Base-by-base conservation (phyloP, 768 basidiomycete genomes). In the Podaxis sp. region DNA sequence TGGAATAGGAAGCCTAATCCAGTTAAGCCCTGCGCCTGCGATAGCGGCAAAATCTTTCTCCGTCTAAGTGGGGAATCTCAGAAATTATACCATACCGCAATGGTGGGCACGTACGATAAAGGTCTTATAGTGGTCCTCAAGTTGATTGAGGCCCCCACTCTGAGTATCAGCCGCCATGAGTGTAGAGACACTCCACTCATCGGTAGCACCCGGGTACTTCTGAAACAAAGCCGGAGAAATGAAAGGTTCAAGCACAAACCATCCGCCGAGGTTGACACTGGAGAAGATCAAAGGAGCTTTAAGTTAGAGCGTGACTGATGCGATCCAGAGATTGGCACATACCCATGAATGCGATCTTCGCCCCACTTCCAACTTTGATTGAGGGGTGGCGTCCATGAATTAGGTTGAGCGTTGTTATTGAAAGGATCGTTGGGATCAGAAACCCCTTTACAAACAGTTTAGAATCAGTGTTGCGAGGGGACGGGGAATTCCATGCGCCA, bases 31-130 rank as follows among this genome's bases (percentile, higher is more conserved):
- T 19, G 93, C 94, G 13, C 85, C 90, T 51, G 95, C 93, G 64
- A 97, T 96, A 71, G 89, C 80, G 40, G 94, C 94, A 64, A 96
- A 87, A 76, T 96, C 95, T 76, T 91, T 78, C 73, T 96, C 95
- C 54, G 94, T 95, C 92, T 95, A 65, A 46, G 57, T 36, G 12
- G 33, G 15, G 38, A 55, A 26, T 49, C 38, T 57, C 11, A 59
- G 33, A 38, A 9, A 51, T 33, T 24, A 17, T 12, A 53, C 48
- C 24, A 3, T 9, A 17, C 33, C 4, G 24, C 2, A 22, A 40
- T 30, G 36, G 53, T 53, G 8, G 49, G 33, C 7, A 79, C 89
- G 68, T 71, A 92, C 89, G 66, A 95, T 87, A 72, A 95, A 96
- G 2, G 90, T 93, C 53, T 83, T 80, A 72, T 96, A 95, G 72